Base-by-base conservation (phyloP, 148 eudicot species). In the Diospyros lotus region DNA sequence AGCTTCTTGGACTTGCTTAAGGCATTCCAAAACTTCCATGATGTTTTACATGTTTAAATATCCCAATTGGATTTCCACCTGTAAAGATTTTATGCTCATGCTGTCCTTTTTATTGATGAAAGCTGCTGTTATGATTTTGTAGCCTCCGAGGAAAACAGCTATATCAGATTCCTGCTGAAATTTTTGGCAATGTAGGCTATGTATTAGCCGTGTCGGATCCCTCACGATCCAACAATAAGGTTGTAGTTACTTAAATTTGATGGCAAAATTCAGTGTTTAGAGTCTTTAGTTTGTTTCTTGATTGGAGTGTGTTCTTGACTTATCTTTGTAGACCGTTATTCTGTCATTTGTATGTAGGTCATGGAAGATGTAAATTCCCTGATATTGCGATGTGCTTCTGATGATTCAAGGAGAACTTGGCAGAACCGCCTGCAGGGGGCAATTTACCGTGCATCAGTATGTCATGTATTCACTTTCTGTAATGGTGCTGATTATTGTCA, bases 361-460 rank as follows among this genome's bases (percentile, higher is more conserved):
- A 79, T 92, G 62, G 97, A 95, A 81, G 97, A 95, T 85, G 82
- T 87, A 81, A 93, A 85, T 83, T 86, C 96, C 11, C 75, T 95
- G 65, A 83, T 95, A 73, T 79, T 95, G 71, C 85, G 85, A 17
- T 95, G 84, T 58, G 94, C 89, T 61, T 87, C 97, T 59, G 91
- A 88, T 45, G 89, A 87, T 54, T 83, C 87, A 60, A 86, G 78
- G 75, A 88, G 53, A 73, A 80, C 76, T 75, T 95, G 99, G 99
- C 93, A 84, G 74, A 86, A 82, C 75, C 85, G 86, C 66, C 82
- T 95, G 72, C 96, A 87, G 82, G 92, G 91, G 77, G 97, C 96
- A 61, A 82, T 93, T 75, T 95, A 92, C 75, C 87, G 89, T 78
- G 93, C 96, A 79, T 95, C 97, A 84, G 99, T 95, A 88, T 61